A percentile compares a stretch with the other conserved stretches of the same genome.
Conservation (phyloP, 805 yeast genomes). For the Candida germanica region DNA sequence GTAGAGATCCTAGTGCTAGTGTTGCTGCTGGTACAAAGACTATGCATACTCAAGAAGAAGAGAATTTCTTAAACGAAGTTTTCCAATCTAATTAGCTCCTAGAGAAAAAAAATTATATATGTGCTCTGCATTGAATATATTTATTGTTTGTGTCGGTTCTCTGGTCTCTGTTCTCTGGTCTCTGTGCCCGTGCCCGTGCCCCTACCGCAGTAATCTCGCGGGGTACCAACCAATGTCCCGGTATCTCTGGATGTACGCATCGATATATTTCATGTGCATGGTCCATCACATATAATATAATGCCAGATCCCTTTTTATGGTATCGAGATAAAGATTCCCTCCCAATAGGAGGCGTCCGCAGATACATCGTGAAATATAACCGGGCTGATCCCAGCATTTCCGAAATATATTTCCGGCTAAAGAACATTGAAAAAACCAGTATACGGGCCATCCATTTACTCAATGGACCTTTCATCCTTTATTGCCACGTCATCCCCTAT, state of each 20-base stretch:
- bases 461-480: conserved; percentile 43
- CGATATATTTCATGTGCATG: too few relatives aligned
- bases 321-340: conserved; percentile 34
- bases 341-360: conserved; percentile 36
- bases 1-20: conserved; percentile 97
- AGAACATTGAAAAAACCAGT: conserved; percentile 35
- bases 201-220: too few relatives aligned
- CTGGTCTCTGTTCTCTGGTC: too few relatives aligned
- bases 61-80: conserved; percentile 76
- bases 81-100: too few relatives aligned
- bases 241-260: too few relatives aligned
- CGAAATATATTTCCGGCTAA: conserved; percentile 32
- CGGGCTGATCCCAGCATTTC: conserved; percentile 13
- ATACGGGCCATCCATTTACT: conserved; percentile 41
- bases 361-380: conserved; percentile 31
- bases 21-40: conserved; percentile 97
- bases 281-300: too few relatives aligned
- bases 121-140: too few relatives aligned
- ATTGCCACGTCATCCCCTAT: conserved; percentile 42
- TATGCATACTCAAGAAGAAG: conserved; percentile 86
- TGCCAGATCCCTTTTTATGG: conserved; percentile 25
- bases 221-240: too few relatives aligned
- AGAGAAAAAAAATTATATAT: too few relatives aligned
- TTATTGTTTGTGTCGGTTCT: too few relatives aligned
- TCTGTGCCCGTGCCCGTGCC: too few relatives aligned